A percentile compares a stretch with the other conserved stretches of the same genome.
These are phyloP conservation scores for Penicillium sp. DNA, from an alignment of 2,329 filamentous ascomycete genomes.

Conservation along the genomic window DNA sequence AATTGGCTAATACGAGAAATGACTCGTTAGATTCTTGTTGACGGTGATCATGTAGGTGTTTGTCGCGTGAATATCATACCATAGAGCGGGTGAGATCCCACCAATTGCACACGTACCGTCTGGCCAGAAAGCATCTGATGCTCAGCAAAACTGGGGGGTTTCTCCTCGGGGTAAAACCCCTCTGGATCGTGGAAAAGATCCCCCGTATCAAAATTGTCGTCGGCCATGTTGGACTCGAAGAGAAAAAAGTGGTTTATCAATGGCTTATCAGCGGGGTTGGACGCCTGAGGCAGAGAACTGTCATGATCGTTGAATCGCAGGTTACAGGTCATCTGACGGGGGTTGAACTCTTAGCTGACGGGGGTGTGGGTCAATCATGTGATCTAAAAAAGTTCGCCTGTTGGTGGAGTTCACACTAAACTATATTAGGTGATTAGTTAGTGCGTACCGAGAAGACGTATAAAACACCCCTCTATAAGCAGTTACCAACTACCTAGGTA, in stretches of 20 bases:
- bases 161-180: conserved; percentile 72
- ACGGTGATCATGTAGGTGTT: conserved; percentile 36
- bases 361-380: too few species aligned
- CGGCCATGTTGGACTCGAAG: conserved; percentile 20
- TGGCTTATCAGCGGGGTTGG: conserved; percentile 3
- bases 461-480: too few species aligned
- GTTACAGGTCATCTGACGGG: too few species aligned
- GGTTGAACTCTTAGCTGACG: too few species aligned
- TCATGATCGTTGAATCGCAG: too few species aligned
- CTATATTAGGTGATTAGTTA: too few species aligned
- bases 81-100: conserved; percentile 83
- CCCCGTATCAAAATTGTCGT: conserved; percentile 35
- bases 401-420: too few species aligned
- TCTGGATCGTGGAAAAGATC: conserved; percentile 73
- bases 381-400: too few species aligned
- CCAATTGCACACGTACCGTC: conserved; percentile 65
- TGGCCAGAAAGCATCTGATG: conserved; percentile 64
- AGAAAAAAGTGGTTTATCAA: conserved; percentile 1
- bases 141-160: conserved; percentile 65
- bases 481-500: too few species aligned
- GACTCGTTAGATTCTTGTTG: too few species aligned
- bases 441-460: too few species aligned
- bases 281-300: conserved; percentile 2
- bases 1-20: conserved; percentile 45
- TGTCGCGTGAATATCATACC: conserved; percentile 20